Conservation (phyloP, 2,329 filamentous ascomycete species). For the Fusarium sp. region DNA sequence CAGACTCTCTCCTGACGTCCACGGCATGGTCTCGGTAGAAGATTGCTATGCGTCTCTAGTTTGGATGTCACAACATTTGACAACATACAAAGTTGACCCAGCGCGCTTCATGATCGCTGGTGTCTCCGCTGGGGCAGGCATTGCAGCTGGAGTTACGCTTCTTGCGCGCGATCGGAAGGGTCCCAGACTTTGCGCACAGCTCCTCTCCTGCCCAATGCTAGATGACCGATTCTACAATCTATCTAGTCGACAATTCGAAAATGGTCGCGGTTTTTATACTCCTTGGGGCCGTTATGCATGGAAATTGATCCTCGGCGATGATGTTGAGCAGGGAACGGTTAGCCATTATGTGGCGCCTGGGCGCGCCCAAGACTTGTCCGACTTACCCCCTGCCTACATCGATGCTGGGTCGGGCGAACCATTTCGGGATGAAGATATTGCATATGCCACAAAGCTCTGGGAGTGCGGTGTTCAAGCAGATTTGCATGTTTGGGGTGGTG, state of each 20-base stretch:
- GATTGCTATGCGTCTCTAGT: conserved; percentile 15
- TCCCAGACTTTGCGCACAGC: conserved; percentile 16
- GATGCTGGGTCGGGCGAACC: conserved; percentile 29
- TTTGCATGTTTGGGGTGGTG: conserved; percentile 34
- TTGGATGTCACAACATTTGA: conserved; percentile 9
- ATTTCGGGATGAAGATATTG: conserved; percentile 33
- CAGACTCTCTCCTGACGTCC: conserved; percentile 17
- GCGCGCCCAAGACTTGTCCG: conserved; percentile 12
- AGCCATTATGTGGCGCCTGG: conserved; percentile 21
- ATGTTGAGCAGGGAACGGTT: not conserved
- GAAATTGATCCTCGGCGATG: conserved; percentile 16
- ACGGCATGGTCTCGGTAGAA: conserved; percentile 2
- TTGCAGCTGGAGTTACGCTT: conserved; percentile 13
- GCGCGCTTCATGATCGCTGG: conserved; percentile 21
- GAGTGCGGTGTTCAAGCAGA: conserved; percentile 26
- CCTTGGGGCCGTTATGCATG: conserved; percentile 10
- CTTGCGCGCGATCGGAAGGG: conserved; percentile 16
- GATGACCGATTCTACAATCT: conserved; percentile 24
- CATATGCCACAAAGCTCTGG: conserved; percentile 25
- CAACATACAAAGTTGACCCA: not conserved
- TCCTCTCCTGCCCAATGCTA: conserved; percentile 32
- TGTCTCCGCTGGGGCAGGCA: conserved; percentile 26
- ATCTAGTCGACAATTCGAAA: conserved; percentile 22
- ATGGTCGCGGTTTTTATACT: conserved; percentile 16
- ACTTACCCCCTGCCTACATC: conserved; percentile 21